These are phyloP conservation scores for Metschnikowia arizonensis DNA, from an alignment of 805 yeast species.

Conservation along the genomic window DNA sequence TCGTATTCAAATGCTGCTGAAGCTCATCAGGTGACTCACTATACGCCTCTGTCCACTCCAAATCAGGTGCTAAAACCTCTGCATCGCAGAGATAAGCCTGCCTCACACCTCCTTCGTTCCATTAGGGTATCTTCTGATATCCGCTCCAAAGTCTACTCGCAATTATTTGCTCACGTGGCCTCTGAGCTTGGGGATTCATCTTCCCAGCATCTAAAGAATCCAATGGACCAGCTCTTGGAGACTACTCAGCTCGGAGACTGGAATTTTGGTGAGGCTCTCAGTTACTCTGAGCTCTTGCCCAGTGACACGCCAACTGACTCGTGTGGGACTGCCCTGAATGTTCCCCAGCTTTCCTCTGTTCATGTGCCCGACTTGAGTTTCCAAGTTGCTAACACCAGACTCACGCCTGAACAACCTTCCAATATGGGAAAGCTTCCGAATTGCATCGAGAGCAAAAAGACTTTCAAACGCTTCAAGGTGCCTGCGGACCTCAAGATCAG, in stretches of 20 bases:
- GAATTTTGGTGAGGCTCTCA: background rate
- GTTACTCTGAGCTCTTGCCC: background rate
- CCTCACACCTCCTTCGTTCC: background rate
- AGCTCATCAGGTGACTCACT: too few relatives aligned
- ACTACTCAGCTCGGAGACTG: background rate
- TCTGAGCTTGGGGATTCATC: background rate
- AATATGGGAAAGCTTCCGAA: background rate
- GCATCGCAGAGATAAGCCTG: background rate
- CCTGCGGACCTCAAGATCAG: background rate
- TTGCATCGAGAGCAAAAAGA: background rate
- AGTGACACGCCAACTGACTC: background rate
- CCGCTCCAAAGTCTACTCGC: conserved; percentile 2
- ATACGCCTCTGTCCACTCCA: background rate
- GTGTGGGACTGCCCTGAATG: background rate
- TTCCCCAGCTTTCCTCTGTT: background rate
- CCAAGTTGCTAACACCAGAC: background rate
- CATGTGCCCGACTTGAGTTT: background rate
- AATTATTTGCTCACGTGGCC: background rate
- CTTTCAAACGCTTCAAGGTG: background rate
- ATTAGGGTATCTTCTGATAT: background rate
- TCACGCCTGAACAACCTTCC: too few relatives aligned
- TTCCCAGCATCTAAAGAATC: background rate
- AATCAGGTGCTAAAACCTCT: background rate
- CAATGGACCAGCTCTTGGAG: background rate
- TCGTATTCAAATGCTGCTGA: background rate